These are phyloP conservation scores for Beta lomatogona DNA, from an alignment of 179 eudicot species.

Conservation along the genomic window DNA sequence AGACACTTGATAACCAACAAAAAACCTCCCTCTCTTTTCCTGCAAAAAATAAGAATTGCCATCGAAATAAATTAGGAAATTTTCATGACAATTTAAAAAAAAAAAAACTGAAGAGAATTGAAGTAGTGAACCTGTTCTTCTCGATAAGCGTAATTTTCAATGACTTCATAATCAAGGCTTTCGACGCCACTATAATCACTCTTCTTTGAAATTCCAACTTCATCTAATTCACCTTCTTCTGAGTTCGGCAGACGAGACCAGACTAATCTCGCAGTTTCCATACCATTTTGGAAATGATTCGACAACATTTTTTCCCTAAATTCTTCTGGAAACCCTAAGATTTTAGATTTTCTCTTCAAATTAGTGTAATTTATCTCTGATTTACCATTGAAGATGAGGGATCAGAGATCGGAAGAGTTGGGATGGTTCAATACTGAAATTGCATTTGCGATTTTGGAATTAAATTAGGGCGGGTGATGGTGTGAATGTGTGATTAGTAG, in stretches of 20 bases:
- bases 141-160: conserved; percentile 81
- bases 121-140: conserved; percentile 60
- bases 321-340: background rate
- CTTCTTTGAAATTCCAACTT: conserved; percentile 45
- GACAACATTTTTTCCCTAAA: conserved; percentile 46
- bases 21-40: conserved; percentile 79
- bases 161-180: conserved; percentile 93
- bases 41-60: conserved; percentile 24
- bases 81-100: background rate
- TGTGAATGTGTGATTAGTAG: background rate
- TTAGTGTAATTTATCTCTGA: background rate
- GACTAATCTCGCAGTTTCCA: conserved; percentile 67
- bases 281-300: conserved; percentile 80
- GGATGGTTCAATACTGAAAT: background rate
- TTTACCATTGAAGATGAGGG: background rate
- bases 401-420: conserved; percentile 7
- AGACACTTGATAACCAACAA: conserved; percentile 66
- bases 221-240: conserved; percentile 57
- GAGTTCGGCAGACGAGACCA: conserved; percentile 80
- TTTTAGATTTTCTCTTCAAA: background rate
- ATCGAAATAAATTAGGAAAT: background rate
- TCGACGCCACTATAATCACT: conserved; percentile 52
- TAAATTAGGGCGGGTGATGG: background rate
- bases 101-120: background rate
- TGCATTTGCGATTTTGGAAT: background rate